A percentile compares a stretch with the other conserved stretches of the same genome.
phyloP scores from a whole-genome alignment of 495 filamentous ascomycete species.

The Podospora australis region DNA sequence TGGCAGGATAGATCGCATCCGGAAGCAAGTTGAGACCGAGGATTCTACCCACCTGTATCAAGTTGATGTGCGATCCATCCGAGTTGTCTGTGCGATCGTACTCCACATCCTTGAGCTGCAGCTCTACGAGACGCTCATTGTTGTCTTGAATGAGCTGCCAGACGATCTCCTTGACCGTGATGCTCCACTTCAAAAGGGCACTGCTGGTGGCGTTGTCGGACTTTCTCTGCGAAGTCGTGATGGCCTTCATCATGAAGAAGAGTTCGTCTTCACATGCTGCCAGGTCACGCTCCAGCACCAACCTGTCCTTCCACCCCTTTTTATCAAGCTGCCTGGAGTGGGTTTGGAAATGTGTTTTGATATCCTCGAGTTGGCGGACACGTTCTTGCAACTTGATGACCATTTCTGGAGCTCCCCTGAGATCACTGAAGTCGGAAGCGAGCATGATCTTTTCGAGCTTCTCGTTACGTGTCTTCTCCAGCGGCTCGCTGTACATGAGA shows the following conservation, averaged over 20 bases:
- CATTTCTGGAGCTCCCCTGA: constrained; percentile 89
- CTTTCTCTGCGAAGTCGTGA: constrained; percentile 89
- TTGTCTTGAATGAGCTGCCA: constrained; percentile 91
- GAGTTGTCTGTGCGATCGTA: constrained; percentile 94
- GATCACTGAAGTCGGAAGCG: constrained; percentile 97
- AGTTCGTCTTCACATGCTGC: constrained; percentile 89
- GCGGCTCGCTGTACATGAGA: constrained; percentile 86
- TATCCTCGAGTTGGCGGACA: constrained; percentile 90
- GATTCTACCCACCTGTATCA: constrained; percentile 76
- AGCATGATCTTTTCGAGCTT: constrained; percentile 97
- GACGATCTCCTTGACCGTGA: constrained; percentile 84
- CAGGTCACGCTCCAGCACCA: constrained; percentile 81
- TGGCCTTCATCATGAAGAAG: constrained; percentile 99
- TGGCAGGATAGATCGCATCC: constrained; percentile 88
- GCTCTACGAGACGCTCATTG: constrained; percentile 83
- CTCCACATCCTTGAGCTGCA: constrained; percentile 80
- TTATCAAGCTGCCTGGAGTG: constrained; percentile 83
- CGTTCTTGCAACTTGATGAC: constrained; percentile 84
- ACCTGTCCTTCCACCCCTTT: constrained; percentile 83
- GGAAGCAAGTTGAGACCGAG: constrained; percentile 83
- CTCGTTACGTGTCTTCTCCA: constrained; percentile 91
- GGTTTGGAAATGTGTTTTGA: constrained; percentile 92
- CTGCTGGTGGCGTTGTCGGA: constrained; percentile 67
- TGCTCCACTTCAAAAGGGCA: constrained; percentile 80
- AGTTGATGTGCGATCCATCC: constrained; percentile 92